These are phyloP conservation scores for Boletus sp. DNA, from an alignment of 768 basidiomycete species.

Conservation along the genomic window DNA sequence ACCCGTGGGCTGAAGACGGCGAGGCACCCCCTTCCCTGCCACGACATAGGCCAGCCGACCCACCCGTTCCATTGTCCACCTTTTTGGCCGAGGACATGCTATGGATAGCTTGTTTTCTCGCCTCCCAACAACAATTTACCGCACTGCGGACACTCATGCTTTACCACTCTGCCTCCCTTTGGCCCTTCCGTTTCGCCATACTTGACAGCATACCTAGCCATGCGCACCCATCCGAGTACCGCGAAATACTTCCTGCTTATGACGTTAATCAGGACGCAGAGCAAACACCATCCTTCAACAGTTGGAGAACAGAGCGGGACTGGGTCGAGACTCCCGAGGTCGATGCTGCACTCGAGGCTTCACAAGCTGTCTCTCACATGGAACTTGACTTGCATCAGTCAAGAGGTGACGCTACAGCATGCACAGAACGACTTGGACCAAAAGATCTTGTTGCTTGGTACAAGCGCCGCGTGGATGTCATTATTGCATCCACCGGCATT, in stretches of 20 bases:
- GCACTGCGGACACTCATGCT: constrained; percentile 57
- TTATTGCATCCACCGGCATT: constrained; percentile 68
- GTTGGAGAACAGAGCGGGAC: constrained; percentile 55
- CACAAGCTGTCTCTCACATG: constrained; percentile 15
- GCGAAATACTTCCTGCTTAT: constrained; percentile 59
- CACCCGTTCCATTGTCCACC: constrained; percentile 50
- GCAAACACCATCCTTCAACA: constrained; percentile 22
- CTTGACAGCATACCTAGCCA: constrained; percentile 75
- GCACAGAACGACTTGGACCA: constrained; percentile 11
- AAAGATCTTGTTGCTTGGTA: constrained; percentile 72
- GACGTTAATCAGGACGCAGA: constrained; percentile 50
- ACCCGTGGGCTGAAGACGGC: constrained; percentile 63
- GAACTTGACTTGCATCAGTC: constrained; percentile 13
- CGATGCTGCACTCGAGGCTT: constrained; percentile 38
- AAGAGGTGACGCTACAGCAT: constrained; percentile 2
- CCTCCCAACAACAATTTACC: constrained; percentile 54
- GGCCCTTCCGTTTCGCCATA: constrained; percentile 67
- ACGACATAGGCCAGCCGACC: constrained; percentile 27
- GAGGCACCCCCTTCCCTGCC: constrained; percentile 26
- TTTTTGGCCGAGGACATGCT: constrained; percentile 64
- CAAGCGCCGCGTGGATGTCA: constrained; percentile 52
- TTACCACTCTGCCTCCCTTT: constrained; percentile 55
- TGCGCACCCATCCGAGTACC: constrained; percentile 58
- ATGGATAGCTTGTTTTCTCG: constrained; percentile 60
- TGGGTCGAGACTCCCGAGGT: constrained; percentile 53